Evolutionary conservation across 2,329 filamentous ascomycete species (phyloP).

Genomic region (Diaporthe eres): DNA sequence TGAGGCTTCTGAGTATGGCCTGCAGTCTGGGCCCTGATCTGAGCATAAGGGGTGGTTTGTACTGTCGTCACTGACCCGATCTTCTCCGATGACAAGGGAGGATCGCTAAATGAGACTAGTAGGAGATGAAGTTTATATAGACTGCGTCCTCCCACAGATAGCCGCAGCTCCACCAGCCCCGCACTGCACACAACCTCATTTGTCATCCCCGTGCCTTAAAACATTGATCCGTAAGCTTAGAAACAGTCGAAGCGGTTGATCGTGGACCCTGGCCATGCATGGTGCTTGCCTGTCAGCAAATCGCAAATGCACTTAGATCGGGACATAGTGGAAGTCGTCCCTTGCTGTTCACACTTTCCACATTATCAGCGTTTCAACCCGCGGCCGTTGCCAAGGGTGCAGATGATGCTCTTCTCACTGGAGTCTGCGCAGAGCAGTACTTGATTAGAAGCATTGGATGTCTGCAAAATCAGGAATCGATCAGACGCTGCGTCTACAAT

Average conservation of each 20-base stretch:
- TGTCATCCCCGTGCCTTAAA: background rate
- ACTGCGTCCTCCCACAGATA: background rate
- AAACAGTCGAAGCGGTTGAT: background rate
- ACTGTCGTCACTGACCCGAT: background rate
- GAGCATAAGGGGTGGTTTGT: conserved; percentile 21
- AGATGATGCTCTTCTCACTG: too few species aligned
- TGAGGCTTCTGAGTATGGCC: conserved; percentile 40
- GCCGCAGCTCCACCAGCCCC: conserved; percentile 8
- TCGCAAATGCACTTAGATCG: background rate
- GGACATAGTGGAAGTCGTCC: background rate
- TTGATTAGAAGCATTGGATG: background rate
- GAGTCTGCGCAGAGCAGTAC: background rate
- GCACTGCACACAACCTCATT: conserved; percentile 8
- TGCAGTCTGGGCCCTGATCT: conserved; percentile 34
- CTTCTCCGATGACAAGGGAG: background rate
- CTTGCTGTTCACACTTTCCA: background rate
- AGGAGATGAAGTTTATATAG: conserved; percentile 1
- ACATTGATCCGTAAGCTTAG: background rate
- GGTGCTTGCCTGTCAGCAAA: too few species aligned
- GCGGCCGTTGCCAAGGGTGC: background rate
- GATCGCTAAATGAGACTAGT: background rate
- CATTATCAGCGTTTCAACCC: background rate
- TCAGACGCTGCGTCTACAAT: background rate
- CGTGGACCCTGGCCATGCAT: background rate
- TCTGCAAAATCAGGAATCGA: background rate